Evolutionary conservation across 2,329 filamentous ascomycete genomes (phyloP).

Genomic region (Xenoacremonium recifei): DNA sequence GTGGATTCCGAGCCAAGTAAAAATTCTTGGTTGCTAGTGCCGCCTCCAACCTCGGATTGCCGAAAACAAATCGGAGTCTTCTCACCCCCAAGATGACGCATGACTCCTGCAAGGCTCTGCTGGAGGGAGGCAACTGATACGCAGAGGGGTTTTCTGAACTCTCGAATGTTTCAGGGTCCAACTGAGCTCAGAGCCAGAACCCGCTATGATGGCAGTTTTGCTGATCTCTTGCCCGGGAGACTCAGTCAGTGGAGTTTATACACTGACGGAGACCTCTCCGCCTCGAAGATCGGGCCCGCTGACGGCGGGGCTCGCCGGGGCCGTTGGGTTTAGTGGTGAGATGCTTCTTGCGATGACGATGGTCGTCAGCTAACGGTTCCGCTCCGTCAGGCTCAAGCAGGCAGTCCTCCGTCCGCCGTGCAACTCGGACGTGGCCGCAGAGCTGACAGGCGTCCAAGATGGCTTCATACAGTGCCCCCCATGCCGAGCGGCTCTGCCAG

Average conservation of each 20-base stretch:
- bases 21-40: constrained; percentile 1
- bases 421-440: constrained; percentile 7
- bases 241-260: constrained; percentile 10
- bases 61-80: constrained; percentile 17
- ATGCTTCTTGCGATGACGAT: constrained; percentile 21
- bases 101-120: neutral
- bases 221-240: constrained; percentile 5
- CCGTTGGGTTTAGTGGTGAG: constrained; percentile 11
- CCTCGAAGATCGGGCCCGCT: constrained; percentile 22
- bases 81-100: constrained; percentile 8
- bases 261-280: constrained; percentile 15
- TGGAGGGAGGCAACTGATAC: no score
- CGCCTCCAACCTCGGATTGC: constrained; percentile 10
- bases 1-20: neutral
- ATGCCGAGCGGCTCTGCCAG: neutral
- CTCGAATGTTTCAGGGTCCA: neutral
- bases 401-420: no score
- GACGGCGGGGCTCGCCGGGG: constrained; percentile 20
- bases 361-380: constrained; percentile 9
- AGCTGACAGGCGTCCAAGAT: neutral
- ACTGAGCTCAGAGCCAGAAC: neutral
- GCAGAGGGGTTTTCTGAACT: no score
- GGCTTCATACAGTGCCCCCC: neutral
- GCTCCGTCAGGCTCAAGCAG: no score
- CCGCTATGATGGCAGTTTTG: neutral